Base-by-base conservation (phyloP, 768 basidiomycete genomes). In the Pleurotus salmoneostramineus region DNA sequence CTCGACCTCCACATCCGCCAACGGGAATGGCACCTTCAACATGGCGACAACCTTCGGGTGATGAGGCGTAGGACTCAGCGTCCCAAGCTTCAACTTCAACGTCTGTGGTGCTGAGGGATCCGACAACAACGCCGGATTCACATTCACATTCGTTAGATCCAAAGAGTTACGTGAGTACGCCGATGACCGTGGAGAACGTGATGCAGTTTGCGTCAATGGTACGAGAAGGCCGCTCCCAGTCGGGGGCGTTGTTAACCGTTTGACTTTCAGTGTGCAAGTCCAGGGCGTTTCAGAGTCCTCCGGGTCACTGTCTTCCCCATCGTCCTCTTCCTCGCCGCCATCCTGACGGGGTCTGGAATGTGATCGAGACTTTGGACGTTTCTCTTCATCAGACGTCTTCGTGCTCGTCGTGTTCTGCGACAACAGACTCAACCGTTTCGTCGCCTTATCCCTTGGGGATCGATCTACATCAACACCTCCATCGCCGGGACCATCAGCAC, bases 201-300 rank as follows among this genome's bases (percentile, higher is more conserved):
- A 58, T 34, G 46, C 58, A 5, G 56, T 59, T 57, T 55, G 60
- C 14, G 61, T 54, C 31, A 42, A 47, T 17, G 60, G 50, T 10
- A 46, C 56, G 55, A 55, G 52, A 35, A 55, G 40, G 6, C 36
- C 15, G 6, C 40, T 21, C 10, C 35, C 57, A 15, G 58, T 57
- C 15, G 63, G 52, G 34, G 44, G 6, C 46, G 64, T 56, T 7
- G 63, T 70, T 34, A 77, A 66, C 21, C 82, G 74, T 17, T 86
- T 81, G 35, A 89, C 75, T 59, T 86, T 83, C 62, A 94, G 77
- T n/a, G 84, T 85, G 66, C 95, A 98, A 47, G 88, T 85, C 95
- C 95, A 98, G 0, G 96, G 94, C 21, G 93, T 95, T 71, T 98
- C 95, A 45, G 91, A 93, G 66, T 98, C 96, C 68, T 98, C 95